phyloP scores from a whole-genome alignment of 23 red algal species.

The Gracilaria gracilis region DNA sequence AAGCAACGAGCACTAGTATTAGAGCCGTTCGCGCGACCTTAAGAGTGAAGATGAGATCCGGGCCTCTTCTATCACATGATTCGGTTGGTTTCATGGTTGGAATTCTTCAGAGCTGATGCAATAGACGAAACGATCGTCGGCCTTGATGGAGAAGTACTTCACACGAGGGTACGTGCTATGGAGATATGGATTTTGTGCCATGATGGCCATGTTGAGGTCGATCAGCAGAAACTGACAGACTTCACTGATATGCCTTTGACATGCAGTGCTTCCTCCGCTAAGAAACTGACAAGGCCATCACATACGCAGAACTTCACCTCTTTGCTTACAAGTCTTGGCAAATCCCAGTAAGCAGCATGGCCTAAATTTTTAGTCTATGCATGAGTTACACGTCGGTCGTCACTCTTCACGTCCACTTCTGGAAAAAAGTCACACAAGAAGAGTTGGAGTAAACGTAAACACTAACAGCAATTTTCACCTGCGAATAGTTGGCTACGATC shows the following conservation, averaged over 20 bases:
- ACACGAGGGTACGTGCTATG: no score
- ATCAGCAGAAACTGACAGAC: constrained; percentile 1
- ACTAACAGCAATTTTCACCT: no score
- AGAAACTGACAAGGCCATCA: neutral
- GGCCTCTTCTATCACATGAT: neutral
- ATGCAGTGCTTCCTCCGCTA: neutral
- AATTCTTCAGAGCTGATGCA: neutral
- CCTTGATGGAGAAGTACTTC: neutral
- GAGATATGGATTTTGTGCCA: neutral
- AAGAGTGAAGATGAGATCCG: neutral
- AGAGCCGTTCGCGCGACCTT: neutral
- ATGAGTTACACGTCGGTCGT: no score
- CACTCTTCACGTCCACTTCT: no score
- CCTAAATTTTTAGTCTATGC: no score
- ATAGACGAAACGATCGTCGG: neutral
- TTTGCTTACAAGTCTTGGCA: no score
- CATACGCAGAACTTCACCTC: no score
- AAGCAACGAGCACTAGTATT: neutral
- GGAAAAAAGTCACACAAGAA: no score
- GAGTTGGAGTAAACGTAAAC: no score
- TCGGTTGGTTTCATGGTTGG: neutral
- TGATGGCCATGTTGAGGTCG: neutral
- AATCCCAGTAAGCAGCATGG: no score
- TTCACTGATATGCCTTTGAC: neutral
- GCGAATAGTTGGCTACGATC: no score